phyloP scores from a whole-genome alignment of 805 yeast species.

The Ogataea corticis region DNA sequence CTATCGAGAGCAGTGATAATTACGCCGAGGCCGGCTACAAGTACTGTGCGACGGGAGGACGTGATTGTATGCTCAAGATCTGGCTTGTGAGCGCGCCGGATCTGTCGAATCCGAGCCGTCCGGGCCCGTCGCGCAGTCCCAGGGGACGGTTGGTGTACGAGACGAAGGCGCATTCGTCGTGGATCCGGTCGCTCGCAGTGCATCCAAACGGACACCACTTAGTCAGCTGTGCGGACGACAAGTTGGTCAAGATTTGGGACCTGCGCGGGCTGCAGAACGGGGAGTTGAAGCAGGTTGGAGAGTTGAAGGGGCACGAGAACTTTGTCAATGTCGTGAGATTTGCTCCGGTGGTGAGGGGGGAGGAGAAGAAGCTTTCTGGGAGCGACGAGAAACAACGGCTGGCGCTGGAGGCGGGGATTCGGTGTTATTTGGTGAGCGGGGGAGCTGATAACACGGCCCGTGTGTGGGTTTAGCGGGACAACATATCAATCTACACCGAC shows the following conservation, averaged over 20 bases:
- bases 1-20: conserved; percentile 27
- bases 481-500: no score
- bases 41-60: conserved; percentile 74
- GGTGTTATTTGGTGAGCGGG: conserved; percentile 66
- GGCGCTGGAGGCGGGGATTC: conserved; percentile 46
- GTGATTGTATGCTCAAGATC: conserved; percentile 72
- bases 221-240: conserved; percentile 78
- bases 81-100: conserved; percentile 79
- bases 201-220: conserved; percentile 78
- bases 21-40: conserved; percentile 55
- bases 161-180: conserved; percentile 75
- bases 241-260: conserved; percentile 78
- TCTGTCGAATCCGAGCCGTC: conserved; percentile 40
- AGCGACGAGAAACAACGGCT: conserved; percentile 29
- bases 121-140: conserved; percentile 54
- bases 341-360: conserved; percentile 46
- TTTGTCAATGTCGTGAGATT: conserved; percentile 66
- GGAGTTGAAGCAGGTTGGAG: conserved; percentile 15
- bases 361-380: conserved; percentile 12
- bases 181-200: conserved; percentile 71
- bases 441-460: conserved; percentile 56
- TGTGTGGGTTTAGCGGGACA: conserved; percentile 45
- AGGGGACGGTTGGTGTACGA: conserved; percentile 60
- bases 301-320: conserved; percentile 67
- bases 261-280: conserved; percentile 33